A percentile compares a stretch with the other conserved stretches of the same genome.
Evolutionary conservation across 495 filamentous ascomycete species (phyloP).

Genomic region (Xylaria palmicola): DNA sequence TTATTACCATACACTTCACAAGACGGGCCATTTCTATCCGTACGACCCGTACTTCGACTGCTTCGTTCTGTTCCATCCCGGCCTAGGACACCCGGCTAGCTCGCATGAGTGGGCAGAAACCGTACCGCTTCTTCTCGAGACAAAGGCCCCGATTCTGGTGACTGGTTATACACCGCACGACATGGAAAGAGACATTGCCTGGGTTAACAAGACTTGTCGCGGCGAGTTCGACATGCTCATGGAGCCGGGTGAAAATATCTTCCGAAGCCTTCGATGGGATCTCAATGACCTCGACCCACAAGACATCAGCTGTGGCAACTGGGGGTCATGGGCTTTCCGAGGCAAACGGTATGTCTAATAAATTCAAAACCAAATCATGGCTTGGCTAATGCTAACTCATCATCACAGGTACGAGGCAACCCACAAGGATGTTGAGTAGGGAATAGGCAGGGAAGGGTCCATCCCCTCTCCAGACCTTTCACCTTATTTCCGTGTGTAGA

Average conservation of each 20-base stretch:
- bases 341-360: slow-evolving; percentile 79
- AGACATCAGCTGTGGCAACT: slow-evolving; percentile 93
- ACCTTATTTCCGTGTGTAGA: background rate
- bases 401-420: slow-evolving; percentile 61
- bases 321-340: slow-evolving; percentile 94
- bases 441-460: background rate
- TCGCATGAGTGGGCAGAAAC: slow-evolving; percentile 92
- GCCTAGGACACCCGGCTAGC: slow-evolving; percentile 88
- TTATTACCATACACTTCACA: slow-evolving; percentile 95
- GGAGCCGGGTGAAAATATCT: slow-evolving; percentile 89
- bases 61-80: slow-evolving; percentile 94
- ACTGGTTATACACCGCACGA: slow-evolving; percentile 96
- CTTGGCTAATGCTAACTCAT: slow-evolving; percentile 4
- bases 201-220: slow-evolving; percentile 77
- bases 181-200: slow-evolving; percentile 85
- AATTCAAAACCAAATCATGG: too few relatives aligned
- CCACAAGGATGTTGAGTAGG: slow-evolving; percentile 43
- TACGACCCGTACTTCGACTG: slow-evolving; percentile 98
- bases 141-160: slow-evolving; percentile 87
- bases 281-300: slow-evolving; percentile 92
- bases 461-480: background rate
- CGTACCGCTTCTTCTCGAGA: slow-evolving; percentile 83
- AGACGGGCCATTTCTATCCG: slow-evolving; percentile 81
- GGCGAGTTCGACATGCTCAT: slow-evolving; percentile 91
- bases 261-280: slow-evolving; percentile 95